These are phyloP conservation scores for Cryptosporidium felis DNA, from an alignment of 169 alveolate species.

Conservation along the genomic window DNA sequence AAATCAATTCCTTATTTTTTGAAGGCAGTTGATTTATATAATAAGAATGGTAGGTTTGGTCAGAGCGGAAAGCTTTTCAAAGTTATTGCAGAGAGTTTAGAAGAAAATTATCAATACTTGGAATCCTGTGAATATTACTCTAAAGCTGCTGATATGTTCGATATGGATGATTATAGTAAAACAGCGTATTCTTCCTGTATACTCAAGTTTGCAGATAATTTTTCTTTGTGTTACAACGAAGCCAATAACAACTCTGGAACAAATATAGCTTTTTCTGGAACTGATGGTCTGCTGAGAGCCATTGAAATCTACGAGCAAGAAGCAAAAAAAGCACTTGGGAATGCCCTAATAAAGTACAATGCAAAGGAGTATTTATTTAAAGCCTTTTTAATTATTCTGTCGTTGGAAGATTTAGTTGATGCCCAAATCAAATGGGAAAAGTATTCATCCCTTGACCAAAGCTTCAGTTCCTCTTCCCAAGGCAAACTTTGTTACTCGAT, in stretches of 20 bases:
- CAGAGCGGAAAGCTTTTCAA: conserved; percentile 79
- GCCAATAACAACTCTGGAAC: conserved; percentile 57
- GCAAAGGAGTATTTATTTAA: conserved; percentile 77
- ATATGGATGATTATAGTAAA: conserved; percentile 80
- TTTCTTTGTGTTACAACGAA: conserved; percentile 54
- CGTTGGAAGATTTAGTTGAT: conserved; percentile 53
- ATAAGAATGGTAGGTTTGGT: conserved; percentile 76
- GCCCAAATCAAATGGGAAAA: conserved; percentile 67
- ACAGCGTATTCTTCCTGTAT: conserved; percentile 75
- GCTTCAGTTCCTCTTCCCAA: conserved; percentile 17
- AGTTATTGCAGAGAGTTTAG: conserved; percentile 76
- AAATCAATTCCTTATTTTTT: conserved; percentile 55
- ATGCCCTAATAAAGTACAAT: conserved; percentile 78
- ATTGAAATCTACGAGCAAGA: conserved; percentile 77
- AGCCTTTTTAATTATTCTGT: conserved; percentile 73
- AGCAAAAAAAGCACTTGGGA: conserved; percentile 74
- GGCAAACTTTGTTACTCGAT: conserved; percentile 47
- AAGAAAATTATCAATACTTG: conserved; percentile 68
- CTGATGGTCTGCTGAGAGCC: not conserved
- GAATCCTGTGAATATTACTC: conserved; percentile 74
- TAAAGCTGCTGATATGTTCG: conserved; percentile 80
- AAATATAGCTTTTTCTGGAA: conserved; percentile 4
- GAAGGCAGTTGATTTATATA: conserved; percentile 77
- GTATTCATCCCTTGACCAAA: conserved; percentile 22
- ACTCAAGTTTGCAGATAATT: conserved; percentile 78